Evolutionary conservation across 257 asterid species (phyloP).

Genomic region (Solanum neorickii): DNA sequence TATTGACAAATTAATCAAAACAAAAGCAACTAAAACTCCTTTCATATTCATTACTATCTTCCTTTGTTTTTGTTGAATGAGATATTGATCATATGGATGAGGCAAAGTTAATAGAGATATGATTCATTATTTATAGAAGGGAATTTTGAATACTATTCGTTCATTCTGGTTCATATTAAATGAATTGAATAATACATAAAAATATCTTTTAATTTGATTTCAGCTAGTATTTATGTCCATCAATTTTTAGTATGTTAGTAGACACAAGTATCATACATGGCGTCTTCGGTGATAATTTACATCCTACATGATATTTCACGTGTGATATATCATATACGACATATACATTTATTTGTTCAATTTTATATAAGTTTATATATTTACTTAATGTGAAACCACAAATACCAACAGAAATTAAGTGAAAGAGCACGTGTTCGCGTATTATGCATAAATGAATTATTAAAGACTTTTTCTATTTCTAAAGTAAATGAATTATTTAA

Average conservation of each 20-base stretch:
- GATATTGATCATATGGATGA: background rate
- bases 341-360: no score
- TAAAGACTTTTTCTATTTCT: background rate
- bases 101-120: background rate
- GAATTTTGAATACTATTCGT: background rate
- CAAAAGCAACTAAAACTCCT: background rate
- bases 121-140: background rate
- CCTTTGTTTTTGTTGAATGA: background rate
- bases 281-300: accelerated
- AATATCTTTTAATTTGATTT: no score
- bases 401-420: no score
- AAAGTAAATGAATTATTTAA: no score
- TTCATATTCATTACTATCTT: background rate
- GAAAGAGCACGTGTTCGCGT: no score
- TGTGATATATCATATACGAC: no score
- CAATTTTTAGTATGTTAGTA: no score
- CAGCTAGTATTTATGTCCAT: accelerated
- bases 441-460: background rate
- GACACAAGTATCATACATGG: no score
- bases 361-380: no score
- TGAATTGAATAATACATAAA: no score
- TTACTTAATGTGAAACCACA: no score
- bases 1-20: constrained; percentile 2
- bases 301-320: no score
- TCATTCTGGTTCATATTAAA: background rate